Conservation (phyloP, 164 flowering plant genomes). For the Santalum album region DNA sequence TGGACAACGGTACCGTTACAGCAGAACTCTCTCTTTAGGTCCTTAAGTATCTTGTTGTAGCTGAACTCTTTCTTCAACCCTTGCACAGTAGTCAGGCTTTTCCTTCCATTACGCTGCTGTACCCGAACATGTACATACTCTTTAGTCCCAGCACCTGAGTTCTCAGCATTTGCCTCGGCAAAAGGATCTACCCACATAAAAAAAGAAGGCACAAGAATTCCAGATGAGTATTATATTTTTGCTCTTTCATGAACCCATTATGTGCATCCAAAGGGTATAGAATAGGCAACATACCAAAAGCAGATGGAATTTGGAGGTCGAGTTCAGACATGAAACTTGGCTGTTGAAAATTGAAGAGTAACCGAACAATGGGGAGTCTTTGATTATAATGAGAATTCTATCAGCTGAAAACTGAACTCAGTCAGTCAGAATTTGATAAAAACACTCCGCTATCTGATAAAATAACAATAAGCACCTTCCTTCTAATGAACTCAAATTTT, state of each 20-base stretch:
- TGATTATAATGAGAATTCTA: not conserved
- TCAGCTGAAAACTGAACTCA: no score
- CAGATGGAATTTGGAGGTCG: slow-evolving; percentile 26
- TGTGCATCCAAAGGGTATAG: not conserved
- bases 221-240: no score
- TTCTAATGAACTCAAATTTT: no score
- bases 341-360: slow-evolving; percentile 25
- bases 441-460: no score
- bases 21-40: slow-evolving; percentile 60
- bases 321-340: slow-evolving; percentile 41
- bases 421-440: no score
- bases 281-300: slow-evolving; percentile 20
- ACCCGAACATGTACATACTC: slow-evolving; percentile 53
- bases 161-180: slow-evolving; percentile 58
- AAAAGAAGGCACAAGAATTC: not conserved
- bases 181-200: slow-evolving; percentile 34
- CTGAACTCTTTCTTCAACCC: slow-evolving; percentile 54
- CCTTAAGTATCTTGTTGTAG: slow-evolving; percentile 52
- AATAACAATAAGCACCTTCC: no score
- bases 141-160: slow-evolving; percentile 50
- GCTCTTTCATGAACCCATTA: no score
- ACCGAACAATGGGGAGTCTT: slow-evolving; percentile 21
- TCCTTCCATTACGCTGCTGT: slow-evolving; percentile 61
- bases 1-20: slow-evolving; percentile 68
- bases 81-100: slow-evolving; percentile 62